These are phyloP conservation scores for Pisolithus orientalis DNA, from an alignment of 768 basidiomycete genomes.

Conservation along the genomic window DNA sequence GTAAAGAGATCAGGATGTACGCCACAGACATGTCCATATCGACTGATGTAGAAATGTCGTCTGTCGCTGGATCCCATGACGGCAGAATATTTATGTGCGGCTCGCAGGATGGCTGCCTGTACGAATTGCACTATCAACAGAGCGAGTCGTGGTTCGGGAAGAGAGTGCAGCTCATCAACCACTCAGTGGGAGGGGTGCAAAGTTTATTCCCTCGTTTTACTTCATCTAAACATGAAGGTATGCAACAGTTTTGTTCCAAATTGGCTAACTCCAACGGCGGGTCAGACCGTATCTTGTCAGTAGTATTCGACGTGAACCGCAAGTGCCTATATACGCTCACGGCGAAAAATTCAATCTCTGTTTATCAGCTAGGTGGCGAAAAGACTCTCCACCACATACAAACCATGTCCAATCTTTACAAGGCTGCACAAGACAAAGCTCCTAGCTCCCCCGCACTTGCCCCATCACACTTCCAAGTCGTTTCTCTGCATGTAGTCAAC, in stretches of 20 bases:
- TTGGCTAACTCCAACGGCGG: conserved; percentile 3
- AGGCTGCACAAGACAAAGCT: conserved; percentile 73
- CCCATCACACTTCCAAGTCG: conserved; percentile 63
- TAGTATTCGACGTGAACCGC: conserved; percentile 62
- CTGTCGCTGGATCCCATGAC: conserved; percentile 68
- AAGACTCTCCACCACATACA: conserved; percentile 68
- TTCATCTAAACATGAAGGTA: conserved; percentile 59
- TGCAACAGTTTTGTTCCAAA: conserved; percentile 14
- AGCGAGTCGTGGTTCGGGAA: conserved; percentile 92
- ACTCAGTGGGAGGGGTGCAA: conserved; percentile 72
- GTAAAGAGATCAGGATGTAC: conserved; percentile 81
- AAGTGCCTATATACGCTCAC: conserved; percentile 77
- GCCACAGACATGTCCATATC: conserved; percentile 79
- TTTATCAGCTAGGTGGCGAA: conserved; percentile 59
- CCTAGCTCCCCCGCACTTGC: conserved; percentile 70
- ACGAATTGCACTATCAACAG: conserved; percentile 88
- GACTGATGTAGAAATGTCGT: conserved; percentile 81
- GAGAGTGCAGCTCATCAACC: conserved; percentile 78
- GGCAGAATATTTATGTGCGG: conserved; percentile 93
- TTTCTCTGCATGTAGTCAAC: conserved; percentile 63
- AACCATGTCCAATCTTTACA: conserved; percentile 68
- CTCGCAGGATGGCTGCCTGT: conserved; percentile 78
- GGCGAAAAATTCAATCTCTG: conserved; percentile 53
- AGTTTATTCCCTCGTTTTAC: conserved; percentile 77
- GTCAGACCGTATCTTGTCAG: conserved; percentile 63